phyloP scores from a whole-genome alignment of 176 grass and related monocot species.

The Panicum miliaceum region DNA sequence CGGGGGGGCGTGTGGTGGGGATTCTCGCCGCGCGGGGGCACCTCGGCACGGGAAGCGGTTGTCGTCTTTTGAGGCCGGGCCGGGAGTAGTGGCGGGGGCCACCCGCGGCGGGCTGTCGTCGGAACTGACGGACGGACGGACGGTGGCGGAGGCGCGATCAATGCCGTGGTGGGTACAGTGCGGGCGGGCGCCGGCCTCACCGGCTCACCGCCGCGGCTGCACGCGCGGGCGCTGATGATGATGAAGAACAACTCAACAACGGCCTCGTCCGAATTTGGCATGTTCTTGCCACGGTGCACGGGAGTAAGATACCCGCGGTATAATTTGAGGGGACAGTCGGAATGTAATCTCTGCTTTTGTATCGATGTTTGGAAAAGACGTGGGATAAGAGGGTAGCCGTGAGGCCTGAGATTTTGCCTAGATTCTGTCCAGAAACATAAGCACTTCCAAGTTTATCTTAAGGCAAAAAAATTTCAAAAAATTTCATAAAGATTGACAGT shows the following conservation, averaged over 20 bases:
- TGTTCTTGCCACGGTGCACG: background rate
- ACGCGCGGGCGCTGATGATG: background rate
- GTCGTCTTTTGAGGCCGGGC: constrained; percentile 43
- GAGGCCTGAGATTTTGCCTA: background rate
- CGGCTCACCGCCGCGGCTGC: background rate
- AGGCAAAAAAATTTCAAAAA: no score
- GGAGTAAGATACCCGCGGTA: background rate
- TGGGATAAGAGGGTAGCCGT: no score
- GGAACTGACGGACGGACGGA: background rate
- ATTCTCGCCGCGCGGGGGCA: constrained; percentile 53
- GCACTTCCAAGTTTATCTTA: no score
- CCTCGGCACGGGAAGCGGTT: constrained; percentile 37
- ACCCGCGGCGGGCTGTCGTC: constrained; percentile 21
- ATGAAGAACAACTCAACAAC: no score
- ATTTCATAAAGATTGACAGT: no score
- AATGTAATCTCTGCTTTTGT: no score
- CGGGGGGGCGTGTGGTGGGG: background rate
- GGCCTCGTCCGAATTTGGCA: no score
- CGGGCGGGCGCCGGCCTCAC: background rate
- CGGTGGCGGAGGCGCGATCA: background rate
- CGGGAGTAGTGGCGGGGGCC: background rate
- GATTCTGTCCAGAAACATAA: no score
- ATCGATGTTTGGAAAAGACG: no score
- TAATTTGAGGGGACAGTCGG: no score
- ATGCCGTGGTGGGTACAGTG: background rate